Evolutionary conservation across 805 yeast genomes (phyloP).

Genomic region (Candida endomychidarum): DNA sequence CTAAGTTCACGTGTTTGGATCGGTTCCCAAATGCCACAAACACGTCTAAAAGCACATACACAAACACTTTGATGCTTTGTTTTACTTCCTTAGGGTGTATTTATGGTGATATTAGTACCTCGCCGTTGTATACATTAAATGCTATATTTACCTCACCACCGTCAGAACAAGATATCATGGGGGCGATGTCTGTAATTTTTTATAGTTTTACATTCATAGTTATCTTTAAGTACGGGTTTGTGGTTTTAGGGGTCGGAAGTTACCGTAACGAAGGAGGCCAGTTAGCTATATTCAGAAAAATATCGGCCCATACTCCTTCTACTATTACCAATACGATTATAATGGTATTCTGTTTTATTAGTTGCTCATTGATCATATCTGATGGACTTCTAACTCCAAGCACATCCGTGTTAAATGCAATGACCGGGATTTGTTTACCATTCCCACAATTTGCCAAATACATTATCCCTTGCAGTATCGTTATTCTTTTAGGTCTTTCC

Average conservation of each 20-base stretch:
- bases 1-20: too few species aligned
- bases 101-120: conserved; percentile 63
- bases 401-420: conserved; percentile 57
- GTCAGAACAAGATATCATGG: conserved; percentile 41
- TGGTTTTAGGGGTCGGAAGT: conserved; percentile 50
- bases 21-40: too few species aligned
- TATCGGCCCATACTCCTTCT: too few species aligned
- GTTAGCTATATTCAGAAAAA: too few species aligned
- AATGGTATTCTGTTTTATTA: too few species aligned
- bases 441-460: too few species aligned
- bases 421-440: too few species aligned
- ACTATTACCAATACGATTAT: too few species aligned
- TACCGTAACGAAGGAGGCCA: too few species aligned
- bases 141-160: conserved; percentile 24
- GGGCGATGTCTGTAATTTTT: conserved; percentile 53
- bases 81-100: conserved; percentile 47
- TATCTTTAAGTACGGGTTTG: too few species aligned
- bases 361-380: conserved; percentile 54
- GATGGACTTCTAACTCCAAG: conserved; percentile 66
- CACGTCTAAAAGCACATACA: too few species aligned
- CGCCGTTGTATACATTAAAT: conserved; percentile 53
- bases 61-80: neutral
- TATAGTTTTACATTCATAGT: conserved; percentile 56
- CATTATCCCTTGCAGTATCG: neutral
- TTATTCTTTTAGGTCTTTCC: neutral